Evolutionary conservation across 2,329 filamentous ascomycete species (phyloP).

Genomic region (Fusarium caatingaense): DNA sequence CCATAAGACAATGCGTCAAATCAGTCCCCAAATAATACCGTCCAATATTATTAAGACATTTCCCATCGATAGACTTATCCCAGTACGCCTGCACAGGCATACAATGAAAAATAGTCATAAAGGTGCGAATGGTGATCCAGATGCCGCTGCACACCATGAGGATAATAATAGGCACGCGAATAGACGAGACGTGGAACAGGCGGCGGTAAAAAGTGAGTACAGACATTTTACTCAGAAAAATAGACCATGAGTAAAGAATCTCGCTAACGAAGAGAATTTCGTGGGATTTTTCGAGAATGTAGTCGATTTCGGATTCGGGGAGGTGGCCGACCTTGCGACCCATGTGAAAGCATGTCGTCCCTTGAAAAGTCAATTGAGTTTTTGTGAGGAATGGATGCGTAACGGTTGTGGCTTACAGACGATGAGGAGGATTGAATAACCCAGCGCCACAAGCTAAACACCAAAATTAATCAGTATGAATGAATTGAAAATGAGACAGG

Average conservation of each 20-base stretch:
- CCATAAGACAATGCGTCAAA: slow-evolving; percentile 32
- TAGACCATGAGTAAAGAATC: slow-evolving; percentile 43
- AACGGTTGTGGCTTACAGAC: slow-evolving; percentile 21
- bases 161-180: slow-evolving; percentile 44
- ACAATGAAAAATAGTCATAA: slow-evolving; percentile 35
- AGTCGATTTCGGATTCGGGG: slow-evolving; percentile 9
- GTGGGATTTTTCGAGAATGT: slow-evolving; percentile 28
- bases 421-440: slow-evolving; percentile 26
- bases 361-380: slow-evolving; percentile 14
- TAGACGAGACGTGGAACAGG: slow-evolving; percentile 43
- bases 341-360: slow-evolving; percentile 25
- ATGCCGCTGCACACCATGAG: slow-evolving; percentile 38
- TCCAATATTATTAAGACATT: slow-evolving; percentile 16
- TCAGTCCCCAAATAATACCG: slow-evolving; percentile 28
- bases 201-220: slow-evolving; percentile 48
- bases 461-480: neutral
- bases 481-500: too few species aligned
- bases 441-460: slow-evolving; percentile 29
- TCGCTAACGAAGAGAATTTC: slow-evolving; percentile 31
- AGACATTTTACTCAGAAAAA: slow-evolving; percentile 46
- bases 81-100: slow-evolving; percentile 33
- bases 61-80: slow-evolving; percentile 26
- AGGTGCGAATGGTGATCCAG: slow-evolving; percentile 46
- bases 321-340: slow-evolving; percentile 26
- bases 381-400: neutral